phyloP scores from a whole-genome alignment of 345 rosid species.

The Isatis tinctoria region DNA sequence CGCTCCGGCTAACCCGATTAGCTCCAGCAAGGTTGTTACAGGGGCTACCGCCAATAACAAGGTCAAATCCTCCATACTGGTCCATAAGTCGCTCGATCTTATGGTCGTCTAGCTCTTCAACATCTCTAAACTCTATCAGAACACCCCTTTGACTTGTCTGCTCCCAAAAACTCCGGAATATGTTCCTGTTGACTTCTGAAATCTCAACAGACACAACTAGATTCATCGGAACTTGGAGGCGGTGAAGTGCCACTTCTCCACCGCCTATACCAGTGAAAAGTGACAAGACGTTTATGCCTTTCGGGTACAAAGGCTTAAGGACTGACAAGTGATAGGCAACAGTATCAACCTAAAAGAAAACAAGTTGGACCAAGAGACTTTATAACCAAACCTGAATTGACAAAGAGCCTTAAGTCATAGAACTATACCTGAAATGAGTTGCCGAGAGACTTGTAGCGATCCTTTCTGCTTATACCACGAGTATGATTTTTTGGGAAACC shows the following conservation, averaged over 20 bases:
- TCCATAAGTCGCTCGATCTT: conserved; percentile 5
- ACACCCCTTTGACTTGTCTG: conserved; percentile 20
- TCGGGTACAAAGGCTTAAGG: not conserved
- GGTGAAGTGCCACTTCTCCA: conserved; percentile 31
- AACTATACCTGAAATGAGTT: conserved; percentile 28
- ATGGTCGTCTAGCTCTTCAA: not conserved
- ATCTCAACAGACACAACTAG: conserved; percentile 30
- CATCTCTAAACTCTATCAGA: conserved; percentile 7
- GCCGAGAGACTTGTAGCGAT: conserved; percentile 9
- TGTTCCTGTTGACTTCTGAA: conserved; percentile 5
- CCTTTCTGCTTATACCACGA: conserved; percentile 3
- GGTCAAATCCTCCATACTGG: conserved; percentile 30
- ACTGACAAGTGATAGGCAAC: conserved; percentile 12
- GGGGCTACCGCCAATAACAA: conserved; percentile 30
- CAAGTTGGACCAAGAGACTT: not conserved
- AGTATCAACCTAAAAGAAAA: not conserved
- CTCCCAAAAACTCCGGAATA: conserved; percentile 27
- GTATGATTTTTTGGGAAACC: conserved; percentile 37
- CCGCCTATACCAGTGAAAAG: conserved; percentile 35
- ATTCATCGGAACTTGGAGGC: conserved; percentile 9
- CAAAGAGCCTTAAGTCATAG: not conserved
- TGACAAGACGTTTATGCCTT: conserved; percentile 24
- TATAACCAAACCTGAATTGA: not conserved
- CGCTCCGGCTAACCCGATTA: conserved; percentile 25
- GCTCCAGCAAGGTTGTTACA: conserved; percentile 28